phyloP scores from a whole-genome alignment of 2,329 filamentous ascomycete genomes.

The Colletotrichum orbiculare region DNA sequence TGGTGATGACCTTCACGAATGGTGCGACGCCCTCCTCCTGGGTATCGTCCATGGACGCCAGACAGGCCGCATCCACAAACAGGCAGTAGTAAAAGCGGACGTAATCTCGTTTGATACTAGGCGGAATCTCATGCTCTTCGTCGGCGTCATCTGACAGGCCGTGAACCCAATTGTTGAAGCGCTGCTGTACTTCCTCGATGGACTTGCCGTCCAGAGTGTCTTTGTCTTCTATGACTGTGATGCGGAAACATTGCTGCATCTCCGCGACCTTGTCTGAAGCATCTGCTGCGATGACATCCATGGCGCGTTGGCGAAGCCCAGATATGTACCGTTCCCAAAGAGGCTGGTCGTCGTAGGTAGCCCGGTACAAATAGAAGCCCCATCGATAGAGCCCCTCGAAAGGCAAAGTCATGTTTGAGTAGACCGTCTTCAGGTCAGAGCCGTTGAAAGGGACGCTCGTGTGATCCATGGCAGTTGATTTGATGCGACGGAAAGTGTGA shows the following conservation, averaged over 20 bases:
- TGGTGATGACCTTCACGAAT: background rate
- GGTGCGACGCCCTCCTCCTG: background rate
- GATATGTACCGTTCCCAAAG: slow-evolving; percentile 11
- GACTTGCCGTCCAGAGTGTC: background rate
- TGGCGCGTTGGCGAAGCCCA: background rate
- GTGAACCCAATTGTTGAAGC: background rate
- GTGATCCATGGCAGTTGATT: too few species aligned
- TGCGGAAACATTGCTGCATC: background rate
- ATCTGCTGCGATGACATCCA: background rate
- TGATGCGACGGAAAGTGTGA: too few species aligned
- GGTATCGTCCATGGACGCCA: background rate
- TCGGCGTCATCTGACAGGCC: background rate
- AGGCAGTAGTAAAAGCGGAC: background rate
- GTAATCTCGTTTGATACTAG: background rate
- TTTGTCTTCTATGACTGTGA: background rate
- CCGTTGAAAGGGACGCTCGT: too few species aligned
- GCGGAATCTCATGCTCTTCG: background rate
- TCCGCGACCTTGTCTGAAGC: background rate
- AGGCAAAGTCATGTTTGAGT: too few species aligned
- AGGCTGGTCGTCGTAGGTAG: background rate
- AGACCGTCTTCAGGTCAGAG: too few species aligned
- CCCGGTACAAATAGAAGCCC: slow-evolving; percentile 8
- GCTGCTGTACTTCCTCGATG: background rate
- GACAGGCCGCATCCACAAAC: background rate
- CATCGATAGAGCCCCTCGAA: background rate